These are phyloP conservation scores for Isabelozyma rhagii DNA, from an alignment of 805 yeast genomes.

Conservation along the genomic window DNA sequence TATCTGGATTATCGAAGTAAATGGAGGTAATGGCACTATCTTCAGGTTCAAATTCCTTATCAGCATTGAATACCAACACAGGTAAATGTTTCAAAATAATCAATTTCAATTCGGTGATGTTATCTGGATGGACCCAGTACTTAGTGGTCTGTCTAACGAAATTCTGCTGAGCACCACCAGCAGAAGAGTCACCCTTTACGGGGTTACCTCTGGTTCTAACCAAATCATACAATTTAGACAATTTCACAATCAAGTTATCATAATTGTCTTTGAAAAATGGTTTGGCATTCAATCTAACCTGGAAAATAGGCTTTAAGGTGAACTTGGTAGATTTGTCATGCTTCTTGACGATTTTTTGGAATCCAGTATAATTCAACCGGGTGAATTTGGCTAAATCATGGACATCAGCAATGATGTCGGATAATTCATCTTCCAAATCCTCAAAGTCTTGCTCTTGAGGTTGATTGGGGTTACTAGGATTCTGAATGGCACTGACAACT, in stretches of 20 bases:
- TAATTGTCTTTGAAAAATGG: slow-evolving; percentile 96
- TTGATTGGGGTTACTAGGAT: slow-evolving; percentile 21
- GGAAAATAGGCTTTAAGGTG: slow-evolving; percentile 85
- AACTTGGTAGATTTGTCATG: slow-evolving; percentile 83
- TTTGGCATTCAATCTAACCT: slow-evolving; percentile 86
- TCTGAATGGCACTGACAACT: slow-evolving; percentile 50
- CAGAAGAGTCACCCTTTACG: slow-evolving; percentile 88
- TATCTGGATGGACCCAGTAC: slow-evolving; percentile 99
- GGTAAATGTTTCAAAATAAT: slow-evolving; percentile 93
- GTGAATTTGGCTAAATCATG: slow-evolving; percentile 95
- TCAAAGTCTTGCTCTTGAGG: slow-evolving; percentile 43
- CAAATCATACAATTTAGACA: slow-evolving; percentile 84
- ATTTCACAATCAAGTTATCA: slow-evolving; percentile 82
- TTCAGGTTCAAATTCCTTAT: slow-evolving; percentile 91
- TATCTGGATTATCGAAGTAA: slow-evolving; percentile 84
- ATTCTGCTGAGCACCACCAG: slow-evolving; percentile 98
- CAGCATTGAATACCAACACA: slow-evolving; percentile 92
- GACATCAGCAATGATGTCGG: slow-evolving; percentile 91
- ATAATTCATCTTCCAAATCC: slow-evolving; percentile 41
- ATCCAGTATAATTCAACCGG: slow-evolving; percentile 92
- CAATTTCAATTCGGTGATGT: slow-evolving; percentile 92
- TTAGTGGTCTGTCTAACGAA: slow-evolving; percentile 98
- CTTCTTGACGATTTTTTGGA: slow-evolving; percentile 93
- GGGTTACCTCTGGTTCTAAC: slow-evolving; percentile 97
- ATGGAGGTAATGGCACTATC: slow-evolving; percentile 97